These are phyloP conservation scores for Podaxis mareebaensis DNA, from an alignment of 768 basidiomycete genomes.

Conservation along the genomic window DNA sequence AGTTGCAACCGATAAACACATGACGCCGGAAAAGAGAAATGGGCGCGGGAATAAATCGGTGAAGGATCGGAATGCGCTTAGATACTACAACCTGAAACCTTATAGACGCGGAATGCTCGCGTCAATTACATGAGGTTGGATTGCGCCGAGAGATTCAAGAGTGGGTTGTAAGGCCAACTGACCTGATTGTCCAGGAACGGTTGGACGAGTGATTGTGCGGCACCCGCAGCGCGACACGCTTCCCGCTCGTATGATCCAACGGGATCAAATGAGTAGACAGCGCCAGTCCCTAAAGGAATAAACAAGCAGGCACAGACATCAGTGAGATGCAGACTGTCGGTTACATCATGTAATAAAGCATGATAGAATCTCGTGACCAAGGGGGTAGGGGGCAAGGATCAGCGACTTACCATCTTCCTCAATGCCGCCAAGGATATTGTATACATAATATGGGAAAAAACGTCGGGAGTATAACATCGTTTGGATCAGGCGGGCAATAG, in stretches of 20 bases:
- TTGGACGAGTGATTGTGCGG: constrained; percentile 92
- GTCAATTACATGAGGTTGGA: constrained; percentile 5
- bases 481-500: constrained; percentile 97
- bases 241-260: constrained; percentile 98
- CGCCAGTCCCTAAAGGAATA: constrained; percentile 73
- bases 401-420: constrained; percentile 86
- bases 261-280: constrained; percentile 99
- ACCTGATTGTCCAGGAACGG: constrained; percentile 99
- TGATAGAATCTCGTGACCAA: constrained; percentile 13
- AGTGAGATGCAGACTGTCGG: constrained; percentile 17
- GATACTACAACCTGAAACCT: constrained; percentile 19
- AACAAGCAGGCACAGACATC: constrained; percentile 21
- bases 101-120: constrained; percentile 9
- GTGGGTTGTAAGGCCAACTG: constrained; percentile 34
- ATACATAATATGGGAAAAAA: constrained; percentile 98
- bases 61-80: constrained; percentile 42
- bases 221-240: constrained; percentile 93
- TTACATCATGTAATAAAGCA: background rate
- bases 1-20: constrained; percentile 14
- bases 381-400: constrained; percentile 19
- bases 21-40: constrained; percentile 25
- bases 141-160: constrained; percentile 21
- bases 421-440: constrained; percentile 94
- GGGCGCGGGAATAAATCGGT: constrained; percentile 44
- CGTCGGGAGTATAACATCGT: constrained; percentile 96